Evolutionary conservation across 2,329 filamentous ascomycete genomes (phyloP).

Genomic region (Sarocladiaceae sp.): DNA sequence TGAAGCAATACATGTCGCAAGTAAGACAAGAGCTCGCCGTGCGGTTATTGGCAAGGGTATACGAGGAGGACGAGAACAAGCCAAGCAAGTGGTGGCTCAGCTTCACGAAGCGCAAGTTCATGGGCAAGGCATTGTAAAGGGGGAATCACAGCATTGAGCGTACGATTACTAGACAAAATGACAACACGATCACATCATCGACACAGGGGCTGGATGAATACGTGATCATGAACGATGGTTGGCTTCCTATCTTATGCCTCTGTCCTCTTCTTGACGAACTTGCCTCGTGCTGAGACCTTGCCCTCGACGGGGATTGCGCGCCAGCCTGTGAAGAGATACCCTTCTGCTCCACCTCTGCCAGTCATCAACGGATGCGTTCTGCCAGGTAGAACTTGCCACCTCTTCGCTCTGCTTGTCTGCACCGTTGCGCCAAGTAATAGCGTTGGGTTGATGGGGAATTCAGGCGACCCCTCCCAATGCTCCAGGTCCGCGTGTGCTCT

Average conservation of each 20-base stretch:
- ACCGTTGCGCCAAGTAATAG: conserved; percentile 74
- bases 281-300: conserved; percentile 77
- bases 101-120: conserved; percentile 98
- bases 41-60: conserved; percentile 80
- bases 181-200: background rate
- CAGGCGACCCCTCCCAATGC: conserved; percentile 56
- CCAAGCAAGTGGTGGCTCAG: conserved; percentile 93
- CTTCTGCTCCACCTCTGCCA: conserved; percentile 78
- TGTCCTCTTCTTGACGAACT: conserved; percentile 66
- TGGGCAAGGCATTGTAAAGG: conserved; percentile 81
- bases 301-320: conserved; percentile 76
- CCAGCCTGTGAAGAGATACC: conserved; percentile 82
- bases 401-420: conserved; percentile 72
- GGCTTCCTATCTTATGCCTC: conserved; percentile 23
- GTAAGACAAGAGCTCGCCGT: conserved; percentile 87
- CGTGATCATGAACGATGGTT: background rate
- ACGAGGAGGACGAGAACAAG: conserved; percentile 71
- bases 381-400: conserved; percentile 89
- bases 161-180: conserved; percentile 5
- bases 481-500: conserved; percentile 47
- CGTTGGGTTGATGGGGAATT: conserved; percentile 86
- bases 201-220: background rate
- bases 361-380: conserved; percentile 96
- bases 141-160: background rate
- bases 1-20: conserved; percentile 87